Base-by-base conservation (phyloP, 2,329 filamentous ascomycete species). In the Neofusicoccum laricinum region DNA sequence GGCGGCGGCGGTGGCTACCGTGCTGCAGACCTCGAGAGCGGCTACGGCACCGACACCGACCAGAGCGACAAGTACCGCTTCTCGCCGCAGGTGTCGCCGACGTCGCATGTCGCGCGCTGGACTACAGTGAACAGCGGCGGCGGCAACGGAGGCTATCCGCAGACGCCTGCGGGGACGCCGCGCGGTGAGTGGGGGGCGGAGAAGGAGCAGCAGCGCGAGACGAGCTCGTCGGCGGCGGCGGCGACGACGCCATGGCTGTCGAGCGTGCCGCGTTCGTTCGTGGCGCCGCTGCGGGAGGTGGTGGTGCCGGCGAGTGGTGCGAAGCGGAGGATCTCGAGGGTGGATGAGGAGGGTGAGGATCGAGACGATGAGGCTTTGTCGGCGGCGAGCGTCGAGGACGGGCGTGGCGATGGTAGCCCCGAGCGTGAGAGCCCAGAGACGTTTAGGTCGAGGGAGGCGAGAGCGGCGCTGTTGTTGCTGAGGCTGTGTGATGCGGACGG, bases 11-110 rank as follows among this genome's bases (percentile, higher is more conserved):
- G 2, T 4, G 30, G 15, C 40, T 17, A 17, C 30, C 30, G 34
- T 5, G 15, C 48, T 43, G 66, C 70, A 25, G 73, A 76, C 68
- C 66, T 70, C 30, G 71, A 77, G 64, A 81, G 77, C 61, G 77
- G 76, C 0, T 81, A 81, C 51, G 76, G 74, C 10, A 79, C 75
- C 3, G 78, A 80, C 49, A 78, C 75, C 0, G 78, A 81, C 11
- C 68, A 69, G 1, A 77, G 74, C 49, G 77, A 73, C 58, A 71
- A 66, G 73, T 66, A 69, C 66, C 71, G 71, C 55, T 70, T 72
- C 48, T 81, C 80, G 1, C 78, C 80, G 1, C 55, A 36, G n/a
- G 75, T 75, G 1, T 76, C 78, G 48, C 75, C 77, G n/a, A 72
- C 72, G n/a, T 74, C 70, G 57, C 74, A 72, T 21, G 30, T 11